Evolutionary conservation across 2,329 filamentous ascomycete genomes (phyloP), one percentile per base, ranked within the genome.

Genomic region (Helminthosporium solani): DNA sequence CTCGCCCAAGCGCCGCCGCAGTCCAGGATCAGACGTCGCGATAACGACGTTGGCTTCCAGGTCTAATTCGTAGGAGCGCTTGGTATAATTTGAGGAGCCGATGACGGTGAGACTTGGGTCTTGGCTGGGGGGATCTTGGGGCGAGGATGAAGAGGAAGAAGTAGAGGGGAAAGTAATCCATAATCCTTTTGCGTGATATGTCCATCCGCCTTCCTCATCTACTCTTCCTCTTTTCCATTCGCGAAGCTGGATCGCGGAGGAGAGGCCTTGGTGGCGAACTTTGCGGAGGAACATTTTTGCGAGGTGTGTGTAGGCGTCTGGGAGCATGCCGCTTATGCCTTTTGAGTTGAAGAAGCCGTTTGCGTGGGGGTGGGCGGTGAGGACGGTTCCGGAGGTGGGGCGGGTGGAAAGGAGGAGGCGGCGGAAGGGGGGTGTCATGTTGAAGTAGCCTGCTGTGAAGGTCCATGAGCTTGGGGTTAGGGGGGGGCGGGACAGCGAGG

Each of bases 371-470:
- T 90, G 90, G 2, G 94, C 94, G 0, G 94, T 96, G 44, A 99
- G 86, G 18, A 99, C 88, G 0, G 87, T 91, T 50, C 90, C 94
- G 33, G 77, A 78, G 1, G 73, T 71, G 0, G 85, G 87, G 1
- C 84, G 80, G 0, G 89, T 90, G 6, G 79, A 77, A 25, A 99
- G 83, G 0, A 99, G 78, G 0, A 96, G 80, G 31, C 85, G 81
- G 2, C 88, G 91, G 16, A 97, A 81, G 3, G 85, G 84, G 0
- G 90, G 87, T 6, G 90, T 90, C 45, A 95, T 95, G 74, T 99
- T 99, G 75, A 99, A 99, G 74, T 99, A 99, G 42, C 94, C 94
- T 0, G 94, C 94, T 1, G 94, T 97, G 69, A 99, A 97, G 0
- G 90, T 94, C 94, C 94, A 99, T 12, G 83, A 86, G 0, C 87